Conservation (phyloP, 164 flowering plant genomes). For the Macadamia tetraphylla region DNA sequence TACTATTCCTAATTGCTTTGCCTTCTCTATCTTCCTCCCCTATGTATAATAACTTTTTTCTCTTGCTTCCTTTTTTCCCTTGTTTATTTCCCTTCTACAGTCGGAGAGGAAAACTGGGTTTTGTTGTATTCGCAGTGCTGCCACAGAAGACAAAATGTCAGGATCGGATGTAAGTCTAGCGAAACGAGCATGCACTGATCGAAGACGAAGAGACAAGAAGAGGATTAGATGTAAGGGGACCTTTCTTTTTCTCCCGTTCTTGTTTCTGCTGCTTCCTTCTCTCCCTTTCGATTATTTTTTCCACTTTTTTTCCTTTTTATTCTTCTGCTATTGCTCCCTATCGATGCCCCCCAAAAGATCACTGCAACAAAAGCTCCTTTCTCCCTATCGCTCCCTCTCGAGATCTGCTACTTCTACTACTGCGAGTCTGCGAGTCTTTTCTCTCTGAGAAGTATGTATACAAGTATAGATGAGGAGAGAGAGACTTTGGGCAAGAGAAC, state of each 20-base stretch:
- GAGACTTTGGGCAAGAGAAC: too few relatives aligned
- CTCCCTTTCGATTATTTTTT: neutral
- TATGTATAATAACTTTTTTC: neutral
- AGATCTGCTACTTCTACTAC: neutral
- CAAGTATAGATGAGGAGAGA: neutral
- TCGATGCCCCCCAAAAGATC: slow-evolving; percentile 6
- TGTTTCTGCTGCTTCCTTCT: neutral
- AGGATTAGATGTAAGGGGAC: neutral
- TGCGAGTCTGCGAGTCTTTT: neutral
- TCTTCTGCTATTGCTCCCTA: neutral
- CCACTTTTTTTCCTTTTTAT: neutral
- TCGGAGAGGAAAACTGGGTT: neutral
- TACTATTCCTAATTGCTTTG: neutral
- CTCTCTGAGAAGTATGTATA: neutral
- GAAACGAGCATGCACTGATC: neutral
- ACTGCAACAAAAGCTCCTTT: slow-evolving; percentile 4
- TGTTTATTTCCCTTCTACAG: neutral
- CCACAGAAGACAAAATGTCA: slow-evolving; percentile 37
- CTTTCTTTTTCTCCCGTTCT: neutral
- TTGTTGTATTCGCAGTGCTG: neutral
- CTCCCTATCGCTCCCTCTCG: neutral
- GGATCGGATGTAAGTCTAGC: slow-evolving; percentile 8
- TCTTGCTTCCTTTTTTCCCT: neutral
- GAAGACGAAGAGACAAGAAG: slow-evolving; percentile 17
- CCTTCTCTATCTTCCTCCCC: neutral